phyloP scores from a whole-genome alignment of 2,329 filamentous ascomycete species.

The Simplicillium aogashimaense region DNA sequence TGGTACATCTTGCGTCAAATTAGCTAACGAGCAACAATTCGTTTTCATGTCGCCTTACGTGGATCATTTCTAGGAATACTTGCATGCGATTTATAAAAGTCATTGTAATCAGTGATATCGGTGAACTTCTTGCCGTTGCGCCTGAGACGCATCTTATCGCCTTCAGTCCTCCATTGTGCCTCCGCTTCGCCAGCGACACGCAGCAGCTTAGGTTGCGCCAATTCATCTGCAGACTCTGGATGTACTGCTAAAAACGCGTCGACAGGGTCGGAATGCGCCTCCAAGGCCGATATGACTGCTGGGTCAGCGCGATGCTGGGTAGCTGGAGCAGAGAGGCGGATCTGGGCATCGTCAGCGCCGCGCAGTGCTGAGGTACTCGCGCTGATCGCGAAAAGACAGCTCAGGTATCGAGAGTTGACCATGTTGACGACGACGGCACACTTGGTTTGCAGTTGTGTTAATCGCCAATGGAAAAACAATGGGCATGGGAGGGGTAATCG shows the following conservation, averaged over 20 bases:
- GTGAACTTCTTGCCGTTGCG: slow-evolving; percentile 60
- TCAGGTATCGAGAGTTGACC: too few species aligned
- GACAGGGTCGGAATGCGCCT: slow-evolving; percentile 16
- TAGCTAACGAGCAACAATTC: slow-evolving; percentile 43
- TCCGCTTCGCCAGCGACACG: slow-evolving; percentile 54
- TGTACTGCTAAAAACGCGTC: slow-evolving; percentile 16
- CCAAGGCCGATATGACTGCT: slow-evolving; percentile 13
- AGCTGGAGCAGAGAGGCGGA: too few species aligned
- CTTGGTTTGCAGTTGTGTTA: too few species aligned
- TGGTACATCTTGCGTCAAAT: slow-evolving; percentile 13
- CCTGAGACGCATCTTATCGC: slow-evolving; percentile 61
- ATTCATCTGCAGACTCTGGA: slow-evolving; percentile 14
- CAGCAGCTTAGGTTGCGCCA: slow-evolving; percentile 43
- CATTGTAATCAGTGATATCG: slow-evolving; percentile 57
- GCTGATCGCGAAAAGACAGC: too few species aligned
- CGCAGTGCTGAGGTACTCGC: too few species aligned
- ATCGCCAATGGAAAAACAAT: too few species aligned
- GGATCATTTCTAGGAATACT: slow-evolving; percentile 22
- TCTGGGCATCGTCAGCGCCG: too few species aligned
- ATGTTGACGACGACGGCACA: too few species aligned
- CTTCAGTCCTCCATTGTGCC: slow-evolving; percentile 58
- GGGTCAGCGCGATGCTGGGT: slow-evolving; percentile 9
- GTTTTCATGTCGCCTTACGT: slow-evolving; percentile 44
- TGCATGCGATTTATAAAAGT: slow-evolving; percentile 26
- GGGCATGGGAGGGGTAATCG: too few species aligned